Percentiles rank a stretch among this genome's conserved stretches.
These are phyloP conservation scores for Malus sylvestris DNA, from an alignment of 306 rosid species.

Conservation along the genomic window DNA sequence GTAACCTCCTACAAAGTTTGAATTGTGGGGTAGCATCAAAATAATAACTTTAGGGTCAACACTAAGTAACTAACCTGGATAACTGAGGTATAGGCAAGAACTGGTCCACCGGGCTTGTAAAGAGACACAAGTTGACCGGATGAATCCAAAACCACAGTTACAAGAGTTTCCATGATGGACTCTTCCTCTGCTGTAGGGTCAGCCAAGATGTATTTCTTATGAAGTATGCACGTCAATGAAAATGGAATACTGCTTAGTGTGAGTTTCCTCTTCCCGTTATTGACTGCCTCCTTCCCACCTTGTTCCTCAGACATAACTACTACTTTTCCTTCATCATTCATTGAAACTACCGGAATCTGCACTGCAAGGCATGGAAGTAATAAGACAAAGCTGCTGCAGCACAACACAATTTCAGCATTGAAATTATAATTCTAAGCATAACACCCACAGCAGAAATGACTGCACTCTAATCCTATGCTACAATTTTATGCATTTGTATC, in stretches of 20 bases:
- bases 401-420: neutral
- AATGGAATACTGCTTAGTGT: conserved; percentile 54
- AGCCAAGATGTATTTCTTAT: conserved; percentile 73
- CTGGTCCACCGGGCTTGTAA: conserved; percentile 82
- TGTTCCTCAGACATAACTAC: conserved; percentile 52
- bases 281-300: conserved; percentile 54
- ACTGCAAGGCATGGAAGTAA: conserved; percentile 35
- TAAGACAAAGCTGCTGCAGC: neutral
- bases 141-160: conserved; percentile 73
- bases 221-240: conserved; percentile 74
- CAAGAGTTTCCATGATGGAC: conserved; percentile 70
- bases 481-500: neutral
- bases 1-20: neutral
- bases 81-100: conserved; percentile 66
- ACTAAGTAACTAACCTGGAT: conserved; percentile 48
- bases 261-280: conserved; percentile 73
- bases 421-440: neutral
- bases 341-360: conserved; percentile 67
- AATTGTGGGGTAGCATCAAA: conserved; percentile 1
- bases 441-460: neutral
- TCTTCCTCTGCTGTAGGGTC: conserved; percentile 94
- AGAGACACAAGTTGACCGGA: conserved; percentile 68
- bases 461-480: neutral
- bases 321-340: conserved; percentile 76
- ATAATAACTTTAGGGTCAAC: neutral